These are phyloP conservation scores for Paraconiothyrium sp. DNA, from an alignment of 2,329 filamentous ascomycete species.

Conservation along the genomic window DNA sequence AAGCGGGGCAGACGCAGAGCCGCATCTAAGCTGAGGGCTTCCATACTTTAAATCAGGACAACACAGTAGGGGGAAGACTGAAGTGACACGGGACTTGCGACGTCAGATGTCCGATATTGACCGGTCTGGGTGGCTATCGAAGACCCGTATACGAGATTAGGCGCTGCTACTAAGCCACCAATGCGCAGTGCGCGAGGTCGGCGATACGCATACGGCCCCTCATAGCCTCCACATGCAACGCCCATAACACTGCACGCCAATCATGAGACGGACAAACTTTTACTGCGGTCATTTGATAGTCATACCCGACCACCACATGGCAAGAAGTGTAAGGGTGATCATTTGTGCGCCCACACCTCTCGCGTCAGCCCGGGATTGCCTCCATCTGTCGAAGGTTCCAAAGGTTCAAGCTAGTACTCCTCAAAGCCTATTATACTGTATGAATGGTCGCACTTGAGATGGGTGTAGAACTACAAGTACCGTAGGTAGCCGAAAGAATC, in stretches of 20 bases:
- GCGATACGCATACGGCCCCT: neutral
- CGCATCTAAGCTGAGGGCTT: constrained; percentile 3
- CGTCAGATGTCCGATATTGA: neutral
- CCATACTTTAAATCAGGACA: neutral
- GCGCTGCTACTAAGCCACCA: neutral
- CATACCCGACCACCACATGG: neutral
- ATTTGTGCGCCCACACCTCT: neutral
- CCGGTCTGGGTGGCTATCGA: neutral
- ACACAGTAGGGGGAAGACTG: neutral
- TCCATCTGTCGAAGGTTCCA: too few relatives aligned
- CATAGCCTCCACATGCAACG: neutral
- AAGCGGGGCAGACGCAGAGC: constrained; percentile 2
- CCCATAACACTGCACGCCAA: neutral
- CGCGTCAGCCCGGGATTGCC: neutral
- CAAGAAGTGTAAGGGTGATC: neutral
- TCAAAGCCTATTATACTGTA: too few relatives aligned
- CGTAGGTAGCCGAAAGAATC: too few relatives aligned
- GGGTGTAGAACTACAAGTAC: too few relatives aligned
- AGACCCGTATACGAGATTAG: neutral
- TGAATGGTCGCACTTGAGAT: too few relatives aligned
- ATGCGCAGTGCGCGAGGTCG: neutral
- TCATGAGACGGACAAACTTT: neutral
- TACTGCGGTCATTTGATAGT: neutral
- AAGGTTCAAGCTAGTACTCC: too few relatives aligned
- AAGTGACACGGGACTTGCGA: neutral